Percentiles rank a stretch among this genome's conserved stretches.
These are phyloP conservation scores for Geranomyces michiganensis DNA, from an alignment of 192 early-diverging fungal genomes.

Conservation along the genomic window DNA sequence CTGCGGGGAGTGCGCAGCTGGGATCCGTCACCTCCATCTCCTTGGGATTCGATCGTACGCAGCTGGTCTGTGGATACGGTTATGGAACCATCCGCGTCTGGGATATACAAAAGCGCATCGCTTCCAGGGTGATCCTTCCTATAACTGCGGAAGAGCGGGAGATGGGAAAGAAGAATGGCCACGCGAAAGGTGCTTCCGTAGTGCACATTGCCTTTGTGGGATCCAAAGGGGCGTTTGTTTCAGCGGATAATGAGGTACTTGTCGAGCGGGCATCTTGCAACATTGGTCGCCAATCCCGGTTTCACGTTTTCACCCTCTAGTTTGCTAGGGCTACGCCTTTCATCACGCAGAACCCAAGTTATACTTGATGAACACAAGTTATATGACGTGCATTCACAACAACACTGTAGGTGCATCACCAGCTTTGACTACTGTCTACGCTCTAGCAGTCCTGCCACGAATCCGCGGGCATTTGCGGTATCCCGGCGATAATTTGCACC, in stretches of 20 bases:
- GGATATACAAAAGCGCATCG: constrained; percentile 43
- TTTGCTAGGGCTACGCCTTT: constrained; percentile 46
- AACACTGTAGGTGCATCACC: background rate
- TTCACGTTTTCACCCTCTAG: background rate
- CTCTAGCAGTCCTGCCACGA: constrained; percentile 27
- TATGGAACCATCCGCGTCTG: constrained; percentile 47
- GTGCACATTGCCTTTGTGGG: constrained; percentile 45
- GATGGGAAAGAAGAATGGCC: constrained; percentile 37
- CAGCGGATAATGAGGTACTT: constrained; percentile 49
- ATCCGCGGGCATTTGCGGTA: constrained; percentile 2
- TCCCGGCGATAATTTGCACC: constrained; percentile 24
- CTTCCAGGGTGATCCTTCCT: constrained; percentile 37
- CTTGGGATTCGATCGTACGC: constrained; percentile 40
- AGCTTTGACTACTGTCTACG: constrained; percentile 34
- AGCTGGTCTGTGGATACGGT: constrained; percentile 45
- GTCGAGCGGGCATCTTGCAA: background rate
- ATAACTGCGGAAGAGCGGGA: constrained; percentile 6
- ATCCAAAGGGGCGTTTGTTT: constrained; percentile 36
- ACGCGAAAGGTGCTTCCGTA: constrained; percentile 40
- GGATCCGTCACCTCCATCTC: constrained; percentile 45
- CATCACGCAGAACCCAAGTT: constrained; percentile 38
- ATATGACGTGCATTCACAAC: constrained; percentile 37
- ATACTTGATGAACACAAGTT: constrained; percentile 25
- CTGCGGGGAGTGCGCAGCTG: constrained; percentile 12
- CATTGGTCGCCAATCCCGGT: background rate